Percentiles rank a stretch among this genome's conserved stretches.
These are phyloP conservation scores for Talaromyces sp. DNA, from an alignment of 2,329 filamentous ascomycete species.

Conservation along the genomic window DNA sequence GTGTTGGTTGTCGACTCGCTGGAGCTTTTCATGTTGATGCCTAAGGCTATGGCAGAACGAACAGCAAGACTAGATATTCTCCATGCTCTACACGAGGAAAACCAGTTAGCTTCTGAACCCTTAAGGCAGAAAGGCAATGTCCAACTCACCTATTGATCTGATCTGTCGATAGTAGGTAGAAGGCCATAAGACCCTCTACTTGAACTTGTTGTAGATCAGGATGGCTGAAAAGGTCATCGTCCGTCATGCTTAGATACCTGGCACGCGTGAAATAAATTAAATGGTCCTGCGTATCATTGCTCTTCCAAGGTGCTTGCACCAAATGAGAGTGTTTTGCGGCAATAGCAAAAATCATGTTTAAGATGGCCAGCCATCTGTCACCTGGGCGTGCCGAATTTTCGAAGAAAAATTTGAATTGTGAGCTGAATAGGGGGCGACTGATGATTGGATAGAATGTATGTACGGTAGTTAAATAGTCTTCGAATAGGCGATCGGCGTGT, in stretches of 20 bases:
- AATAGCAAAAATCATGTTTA: slow-evolving; percentile 48
- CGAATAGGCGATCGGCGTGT: slow-evolving; percentile 41
- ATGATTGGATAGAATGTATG: slow-evolving; percentile 47
- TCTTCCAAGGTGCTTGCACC: slow-evolving; percentile 41
- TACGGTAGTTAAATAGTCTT: slow-evolving; percentile 41
- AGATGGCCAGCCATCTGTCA: slow-evolving; percentile 43
- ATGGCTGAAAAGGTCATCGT: slow-evolving; percentile 41
- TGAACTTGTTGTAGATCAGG: slow-evolving; percentile 47
- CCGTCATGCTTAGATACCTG: slow-evolving; percentile 42
- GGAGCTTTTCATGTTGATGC: slow-evolving; percentile 44
- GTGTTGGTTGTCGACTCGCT: slow-evolving; percentile 35
- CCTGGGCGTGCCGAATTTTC: slow-evolving; percentile 33
- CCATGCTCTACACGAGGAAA: slow-evolving; percentile 37
- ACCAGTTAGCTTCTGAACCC: background rate
- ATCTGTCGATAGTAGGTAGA: slow-evolving; percentile 41
- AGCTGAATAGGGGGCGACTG: slow-evolving; percentile 38
- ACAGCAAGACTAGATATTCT: slow-evolving; percentile 41
- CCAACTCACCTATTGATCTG: slow-evolving; percentile 43
- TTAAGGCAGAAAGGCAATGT: too few relatives aligned
- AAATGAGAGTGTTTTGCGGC: slow-evolving; percentile 43
- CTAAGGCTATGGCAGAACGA: slow-evolving; percentile 42
- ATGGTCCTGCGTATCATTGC: slow-evolving; percentile 40
- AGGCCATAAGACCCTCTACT: slow-evolving; percentile 42
- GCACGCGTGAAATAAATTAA: slow-evolving; percentile 44
- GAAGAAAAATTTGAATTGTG: slow-evolving; percentile 41